A percentile compares a stretch with the other conserved stretches of the same genome.
phyloP scores from a whole-genome alignment of 148 eudicot genomes.

The Spergularia bocconei region DNA sequence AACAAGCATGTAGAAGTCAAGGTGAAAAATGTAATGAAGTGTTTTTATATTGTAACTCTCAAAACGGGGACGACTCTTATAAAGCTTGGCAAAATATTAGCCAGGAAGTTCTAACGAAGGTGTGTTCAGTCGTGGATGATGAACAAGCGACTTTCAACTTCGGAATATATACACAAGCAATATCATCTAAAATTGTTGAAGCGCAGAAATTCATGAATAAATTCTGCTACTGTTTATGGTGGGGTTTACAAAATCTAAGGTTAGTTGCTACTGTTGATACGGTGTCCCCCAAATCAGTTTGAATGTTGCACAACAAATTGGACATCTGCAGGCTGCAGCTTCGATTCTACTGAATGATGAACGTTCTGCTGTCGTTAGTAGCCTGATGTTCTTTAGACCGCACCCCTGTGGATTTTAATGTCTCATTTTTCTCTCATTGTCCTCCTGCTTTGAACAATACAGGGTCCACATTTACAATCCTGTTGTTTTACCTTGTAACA shows the following conservation, averaged over 20 bases:
- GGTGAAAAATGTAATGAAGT: conserved; percentile 28
- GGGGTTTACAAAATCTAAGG: conserved; percentile 99
- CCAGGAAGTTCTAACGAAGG: conserved; percentile 33
- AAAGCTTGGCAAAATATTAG: conserved; percentile 55
- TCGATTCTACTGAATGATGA: too few species aligned
- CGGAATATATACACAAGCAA: conserved; percentile 82
- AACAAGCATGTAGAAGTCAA: conserved; percentile 53
- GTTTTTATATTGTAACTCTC: conserved; percentile 77
- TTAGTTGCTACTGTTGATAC: conserved; percentile 12
- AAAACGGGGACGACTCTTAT: conserved; percentile 29
- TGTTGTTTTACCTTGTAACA: conserved; percentile 26
- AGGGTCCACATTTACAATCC: neutral
- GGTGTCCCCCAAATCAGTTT: too few species aligned
- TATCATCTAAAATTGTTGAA: conserved; percentile 63
- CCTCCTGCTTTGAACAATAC: too few species aligned
- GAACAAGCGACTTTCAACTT: conserved; percentile 67
- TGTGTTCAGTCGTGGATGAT: conserved; percentile 42
- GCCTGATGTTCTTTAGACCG: too few species aligned
- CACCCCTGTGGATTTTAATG: too few species aligned
- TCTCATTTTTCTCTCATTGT: too few species aligned
- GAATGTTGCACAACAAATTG: too few species aligned
- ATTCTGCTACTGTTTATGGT: conserved; percentile 96
- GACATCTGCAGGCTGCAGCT: too few species aligned
- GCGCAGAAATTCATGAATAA: conserved; percentile 55
- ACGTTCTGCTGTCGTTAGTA: too few species aligned